Evolutionary conservation across 2,329 filamentous ascomycete genomes (phyloP), one percentile per base, ranked within the genome.

Genomic region (Lizonia empirigonia): DNA sequence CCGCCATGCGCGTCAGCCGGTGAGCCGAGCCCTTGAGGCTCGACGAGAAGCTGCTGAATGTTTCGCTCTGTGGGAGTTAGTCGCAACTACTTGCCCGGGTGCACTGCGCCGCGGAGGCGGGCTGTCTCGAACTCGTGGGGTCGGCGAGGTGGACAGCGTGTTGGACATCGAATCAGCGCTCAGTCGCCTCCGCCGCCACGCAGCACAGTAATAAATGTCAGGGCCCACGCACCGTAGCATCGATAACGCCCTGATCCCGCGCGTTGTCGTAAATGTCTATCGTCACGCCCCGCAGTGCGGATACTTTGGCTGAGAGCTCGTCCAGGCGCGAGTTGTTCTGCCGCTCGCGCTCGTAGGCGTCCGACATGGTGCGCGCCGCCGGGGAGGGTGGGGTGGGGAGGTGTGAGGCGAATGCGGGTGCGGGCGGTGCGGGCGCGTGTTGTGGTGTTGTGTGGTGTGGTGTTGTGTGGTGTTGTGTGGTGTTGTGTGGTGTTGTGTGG

Each of bases 231-330:
- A 68, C 85, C 86, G 75, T 99, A 91, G n/a, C 41, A 15, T 54
- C 51, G 62, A 99, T 89, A 58, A 96, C 84, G 60, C 89, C 85
- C 66, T 97, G 93, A 64, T 90, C 85, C 51, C 91, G 85, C 40
- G 94, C 94, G 72, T 94, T 91, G 77, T 97, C 92, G 82, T 97
- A 97, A 69, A 99, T 99, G 78, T 99, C 91, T 60, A 97, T 85
- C 33, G 94, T 99, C 41, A 99, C 91, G 74, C 89, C 90, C 69
- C 93, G 91, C 58, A 99, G 84, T 44, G 91, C 91, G 15, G 90
- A 90, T 47, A 97, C 92, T 78, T 99, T 99, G 60, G 85, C 83
- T 13, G 89, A 89, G 29, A 99, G 88, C 72, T 96, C 91, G 68
- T 93, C 87, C 49, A 99, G 89, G 64, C 93, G 91, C 62, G 90